Evolutionary conservation across 495 filamentous ascomycete species (phyloP), one percentile per base, ranked within the genome.

Genomic region (Parathielavia appendiculata): DNA sequence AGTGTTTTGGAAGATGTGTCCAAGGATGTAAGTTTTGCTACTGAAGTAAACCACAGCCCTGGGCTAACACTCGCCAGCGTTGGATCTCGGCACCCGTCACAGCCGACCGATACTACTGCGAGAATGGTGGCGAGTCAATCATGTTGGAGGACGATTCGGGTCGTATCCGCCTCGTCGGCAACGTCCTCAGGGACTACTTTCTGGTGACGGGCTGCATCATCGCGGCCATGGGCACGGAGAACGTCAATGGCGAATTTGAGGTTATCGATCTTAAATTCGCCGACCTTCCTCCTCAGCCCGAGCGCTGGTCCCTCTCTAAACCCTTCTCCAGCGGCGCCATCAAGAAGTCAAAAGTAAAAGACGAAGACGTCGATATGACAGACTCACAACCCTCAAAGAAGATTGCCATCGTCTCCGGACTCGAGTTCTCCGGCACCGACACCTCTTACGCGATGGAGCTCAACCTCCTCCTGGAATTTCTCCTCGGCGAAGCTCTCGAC

Each of bases 71-170:
- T 19, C 17, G 10, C 17, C 60, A 92, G 86, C 87, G 90, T 66
- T 96, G 88, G 83, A 88, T 92, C 34, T 83, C 86, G 2, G 89
- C 89, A 1, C 91, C 90, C n/a, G 83, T 86, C 26, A 79, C 86
- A n/a, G 76, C 86, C 48, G 80, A 84, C 54, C 93, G 91, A 57
- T 97, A 95, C 69, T 74, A 82, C 57, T 68, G 75, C n/a, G 76
- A 76, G 1, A 78, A 79, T 17, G 85, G 79, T 30, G 63, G 70
- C 2, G 84, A 89, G 61, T 77, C 89, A 39, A 82, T 86, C 50
- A 96, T 91, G 84, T 76, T 99, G 38, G 95, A 99, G 69, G 95
- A 99, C 68, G 92, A 97, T 67, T 96, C 90, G 8, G 95, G 95
- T 22, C 86, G 95, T n/a, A 73, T 99, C 57, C 80, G 88, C 10